These are phyloP conservation scores for Colletotrichum coccodes DNA, from an alignment of 2,329 filamentous ascomycete species.

Conservation along the genomic window DNA sequence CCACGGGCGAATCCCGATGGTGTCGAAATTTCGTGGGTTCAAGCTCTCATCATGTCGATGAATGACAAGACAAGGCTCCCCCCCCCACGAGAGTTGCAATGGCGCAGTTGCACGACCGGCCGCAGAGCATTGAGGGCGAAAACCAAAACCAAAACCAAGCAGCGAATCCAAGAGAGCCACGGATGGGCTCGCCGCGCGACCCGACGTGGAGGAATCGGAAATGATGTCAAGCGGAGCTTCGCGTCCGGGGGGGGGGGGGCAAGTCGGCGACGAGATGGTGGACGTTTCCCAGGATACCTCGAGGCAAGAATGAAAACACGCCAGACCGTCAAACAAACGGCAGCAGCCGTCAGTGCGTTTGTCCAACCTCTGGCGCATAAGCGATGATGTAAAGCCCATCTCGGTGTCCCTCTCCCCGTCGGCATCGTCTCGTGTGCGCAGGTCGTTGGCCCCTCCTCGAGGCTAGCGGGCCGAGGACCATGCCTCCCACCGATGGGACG, in stretches of 20 bases:
- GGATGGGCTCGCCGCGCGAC: not conserved
- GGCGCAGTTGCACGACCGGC: too few species aligned
- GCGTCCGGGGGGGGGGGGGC: not conserved
- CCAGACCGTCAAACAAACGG: not conserved
- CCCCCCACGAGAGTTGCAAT: too few species aligned
- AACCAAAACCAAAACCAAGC: too few species aligned
- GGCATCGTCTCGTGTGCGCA: not conserved
- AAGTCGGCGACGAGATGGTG: constrained; percentile 13
- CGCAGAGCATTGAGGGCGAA: not conserved
- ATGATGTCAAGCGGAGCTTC: constrained; percentile 26
- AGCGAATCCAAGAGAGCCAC: not conserved
- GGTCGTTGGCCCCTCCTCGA: not conserved
- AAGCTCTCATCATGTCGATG: too few species aligned
- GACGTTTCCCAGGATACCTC: too few species aligned
- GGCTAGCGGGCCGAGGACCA: not conserved
- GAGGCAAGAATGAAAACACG: not conserved
- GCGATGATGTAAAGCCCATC: constrained; percentile 14
- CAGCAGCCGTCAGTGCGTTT: not conserved
- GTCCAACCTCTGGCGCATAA: not conserved
- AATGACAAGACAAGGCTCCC: too few species aligned
- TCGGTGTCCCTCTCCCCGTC: not conserved
- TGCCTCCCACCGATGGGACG: not conserved
- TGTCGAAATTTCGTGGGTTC: too few species aligned
- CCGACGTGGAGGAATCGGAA: not conserved
- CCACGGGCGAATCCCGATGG: too few species aligned